These are phyloP conservation scores for Neltuma alba DNA, from an alignment of 306 rosid genomes.

Conservation along the genomic window DNA sequence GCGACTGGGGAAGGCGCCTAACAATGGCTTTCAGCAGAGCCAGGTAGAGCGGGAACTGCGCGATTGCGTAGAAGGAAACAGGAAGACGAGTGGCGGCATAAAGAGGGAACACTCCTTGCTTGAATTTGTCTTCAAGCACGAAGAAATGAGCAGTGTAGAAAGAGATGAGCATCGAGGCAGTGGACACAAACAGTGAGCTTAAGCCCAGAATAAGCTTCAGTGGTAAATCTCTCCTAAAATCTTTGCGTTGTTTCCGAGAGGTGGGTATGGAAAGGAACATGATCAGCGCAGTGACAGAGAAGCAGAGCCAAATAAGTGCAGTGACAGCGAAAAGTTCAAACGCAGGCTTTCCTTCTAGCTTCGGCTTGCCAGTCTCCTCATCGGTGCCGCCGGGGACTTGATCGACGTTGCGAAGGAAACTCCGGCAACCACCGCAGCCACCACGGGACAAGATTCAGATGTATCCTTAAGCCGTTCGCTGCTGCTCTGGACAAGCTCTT, in stretches of 20 bases:
- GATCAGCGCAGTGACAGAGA: constrained; percentile 49
- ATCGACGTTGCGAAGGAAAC: constrained; percentile 12
- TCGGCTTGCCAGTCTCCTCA: constrained; percentile 23
- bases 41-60: constrained; percentile 52
- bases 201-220: constrained; percentile 48
- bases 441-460: too few relatives aligned
- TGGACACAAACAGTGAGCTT: constrained; percentile 54
- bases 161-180: constrained; percentile 46
- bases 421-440: too few relatives aligned
- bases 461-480: too few relatives aligned
- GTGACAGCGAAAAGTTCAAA: constrained; percentile 46
- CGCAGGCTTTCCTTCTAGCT: constrained; percentile 33
- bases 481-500: too few relatives aligned
- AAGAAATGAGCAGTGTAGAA: constrained; percentile 58
- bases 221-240: constrained; percentile 45
- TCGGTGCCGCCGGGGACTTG: constrained; percentile 30
- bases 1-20: background rate
- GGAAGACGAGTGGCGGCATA: constrained; percentile 50
- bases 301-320: constrained; percentile 50
- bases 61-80: constrained; percentile 38
- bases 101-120: constrained; percentile 31
- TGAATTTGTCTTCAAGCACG: constrained; percentile 40
- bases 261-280: constrained; percentile 63
- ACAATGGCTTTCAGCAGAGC: constrained; percentile 49
- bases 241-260: constrained; percentile 47